Base-by-base conservation (phyloP, 2,329 filamentous ascomycete genomes). In the Rhynchosporium secalis region DNA sequence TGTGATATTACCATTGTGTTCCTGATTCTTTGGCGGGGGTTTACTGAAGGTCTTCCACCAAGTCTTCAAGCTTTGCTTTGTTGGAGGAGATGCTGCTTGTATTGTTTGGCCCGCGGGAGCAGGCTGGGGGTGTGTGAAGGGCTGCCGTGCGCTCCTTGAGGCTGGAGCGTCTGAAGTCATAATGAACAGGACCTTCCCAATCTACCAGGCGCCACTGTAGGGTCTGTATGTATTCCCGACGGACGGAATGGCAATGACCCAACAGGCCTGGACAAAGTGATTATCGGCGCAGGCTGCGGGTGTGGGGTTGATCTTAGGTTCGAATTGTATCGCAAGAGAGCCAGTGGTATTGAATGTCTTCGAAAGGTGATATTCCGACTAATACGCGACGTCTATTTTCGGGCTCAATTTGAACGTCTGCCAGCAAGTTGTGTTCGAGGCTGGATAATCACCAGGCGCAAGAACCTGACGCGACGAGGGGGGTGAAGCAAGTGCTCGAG, bases 21-120 rank as follows among this genome's bases (percentile, higher is more conserved):
- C 84, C 60, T 84, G 81, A 62, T 81, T 80, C 71, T 81, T 85
- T 43, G 80, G 77, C 51, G 83, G 80, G 59, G 90, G 84, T 78
- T 62, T 62, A 45, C 95, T 95, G 79, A 99, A 98, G 72, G 88
- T 87, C 78, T 92, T 96, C 95, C 95, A 98, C 95, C 95, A 99
- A 64, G 91, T 96, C 70, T 92, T 90, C 70, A 98, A 81, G 75
- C 96, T 92, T 75, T 91, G 87, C 79, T 90, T 96, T 68, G 87
- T 91, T 36, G 91, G 91, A 60, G 90, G 91, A 47, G 91, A 92
- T 71, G 83, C 80, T 62, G 81, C 77, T 62, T 71, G 70, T 45
- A 62, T 47, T 43, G 55, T 54, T 31, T 65, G 52, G 7, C 64
- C 59, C 38, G 69, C 57, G 28, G 67, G 69, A 58, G 72, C 67